Evolutionary conservation across 2,329 filamentous ascomycete genomes (phyloP), one percentile per base, ranked within the genome.

Genomic region (Hysterium pulicare): DNA sequence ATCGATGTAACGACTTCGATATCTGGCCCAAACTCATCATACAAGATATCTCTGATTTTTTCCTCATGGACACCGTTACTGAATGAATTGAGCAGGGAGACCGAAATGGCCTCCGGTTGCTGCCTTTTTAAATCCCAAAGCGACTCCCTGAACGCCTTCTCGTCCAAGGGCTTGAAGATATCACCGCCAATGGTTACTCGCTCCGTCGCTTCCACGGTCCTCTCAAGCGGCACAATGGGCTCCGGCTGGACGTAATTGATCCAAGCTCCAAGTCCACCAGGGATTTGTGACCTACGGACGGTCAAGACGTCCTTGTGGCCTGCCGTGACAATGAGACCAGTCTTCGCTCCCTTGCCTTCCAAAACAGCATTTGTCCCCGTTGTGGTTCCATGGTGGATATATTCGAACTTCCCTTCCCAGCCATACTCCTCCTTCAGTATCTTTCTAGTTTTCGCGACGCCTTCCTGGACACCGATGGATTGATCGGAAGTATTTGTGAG

Each of bases 381-480:
- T 2, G 73, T 75, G 1, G 72, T 75, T 7, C 73, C 73, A 51
- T 76, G 72, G 38, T 76, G 72, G 37, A 76, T 71, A 49, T 70
- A 73, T 17, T 70, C 63, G 46, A 75, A 74, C 33, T 64, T 65
- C n/a, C 70, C 71, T 1, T 66, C 57, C 69, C 69, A 74, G 45
- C 50, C 46, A 46, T 67, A 68, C 16, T 61, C 57, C 2, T 65
- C 57, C 38, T 69, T 59, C 3, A 75, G 51, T 7, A 66, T 55
- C 20, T 60, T 54, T 17, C 69, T 66, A 2, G 66, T 70, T 47
- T 74, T 71, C 2, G 51, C 41, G 36, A 75, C 72, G 15, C 71
- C 72, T 24, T 74, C 56, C 30, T 70, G 66, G 40, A 75, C 71
- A 4, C 71, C 71, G 16, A 73, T 65, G 36, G 71, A 75, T 55